Evolutionary conservation across 1,284 basidiomycete species (phyloP), one percentile per base, ranked within the genome.

Genomic region (Mycosarcoma mackinlayi): DNA sequence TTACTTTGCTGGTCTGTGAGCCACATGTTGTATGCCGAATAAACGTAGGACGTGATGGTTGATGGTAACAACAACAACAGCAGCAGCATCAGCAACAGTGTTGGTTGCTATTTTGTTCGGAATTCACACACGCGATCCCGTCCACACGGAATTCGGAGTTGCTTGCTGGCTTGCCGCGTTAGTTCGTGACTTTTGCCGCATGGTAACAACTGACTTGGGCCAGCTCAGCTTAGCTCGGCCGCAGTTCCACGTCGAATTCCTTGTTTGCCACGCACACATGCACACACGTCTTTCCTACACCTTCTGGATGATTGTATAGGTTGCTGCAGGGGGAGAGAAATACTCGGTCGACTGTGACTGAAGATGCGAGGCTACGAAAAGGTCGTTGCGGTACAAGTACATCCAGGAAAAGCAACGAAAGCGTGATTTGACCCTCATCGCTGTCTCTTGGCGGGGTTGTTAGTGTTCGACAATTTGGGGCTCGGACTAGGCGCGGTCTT

Each of bases 1-100:
- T 64, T 57, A 82, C 80, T 82, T 45, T 82, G 80, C 59, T 82
- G 80, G 62, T 82, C 80, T 62, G 78, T 79, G 46, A 82, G 74
- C 80, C 80, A 82, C 79, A 82, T 81, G 27, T 27, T 59, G 51
- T 34, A 34, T 40, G 9, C 24, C 30, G 41, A 8, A 30, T n/a
- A 23, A 28, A 13, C 9, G 24, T 18, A 31, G 19, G 23, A 10
- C 21, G 33, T 54, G 55, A 37, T 54, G 54, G 62, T 54, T 24
- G 46, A 19, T 6, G 23, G 28, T 19, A 44, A 21, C 9, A 31
- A 8, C 27, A 31, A 42, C 24, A 25, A n/a, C 39, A 42, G 27
- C n/a, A n/a, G n/a, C n/a, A n/a, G n/a, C n/a, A n/a, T n/a, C n/a
- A n/a, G n/a, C n/a, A n/a, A n/a, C n/a, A n/a, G n/a, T n/a, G n/a